These are phyloP conservation scores for Globisporangium takayamanum DNA, from an alignment of 352 stramenopile species.

Conservation along the genomic window DNA sequence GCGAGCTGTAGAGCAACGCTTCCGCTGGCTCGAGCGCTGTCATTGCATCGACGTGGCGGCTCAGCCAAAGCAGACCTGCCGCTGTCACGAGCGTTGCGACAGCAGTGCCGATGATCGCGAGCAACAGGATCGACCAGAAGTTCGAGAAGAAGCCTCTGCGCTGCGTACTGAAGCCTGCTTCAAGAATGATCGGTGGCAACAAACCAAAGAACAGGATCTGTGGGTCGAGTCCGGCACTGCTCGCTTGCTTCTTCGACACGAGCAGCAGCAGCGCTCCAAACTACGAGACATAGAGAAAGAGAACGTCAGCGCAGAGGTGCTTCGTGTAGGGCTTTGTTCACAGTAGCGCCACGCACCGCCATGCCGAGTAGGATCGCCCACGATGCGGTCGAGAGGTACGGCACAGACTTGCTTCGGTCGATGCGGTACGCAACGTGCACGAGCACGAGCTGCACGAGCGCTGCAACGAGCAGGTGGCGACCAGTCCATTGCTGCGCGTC, in stretches of 20 bases:
- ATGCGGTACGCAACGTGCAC: slow-evolving; percentile 56
- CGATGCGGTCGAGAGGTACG: slow-evolving; percentile 37
- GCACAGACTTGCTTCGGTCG: slow-evolving; percentile 25
- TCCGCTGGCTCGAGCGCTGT: slow-evolving; percentile 32
- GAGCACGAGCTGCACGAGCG: slow-evolving; percentile 38
- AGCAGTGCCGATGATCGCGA: slow-evolving; percentile 45
- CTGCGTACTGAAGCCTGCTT: slow-evolving; percentile 57
- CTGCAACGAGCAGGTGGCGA: slow-evolving; percentile 36
- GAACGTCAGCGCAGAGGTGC: not conserved
- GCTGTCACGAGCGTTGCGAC: slow-evolving; percentile 46
- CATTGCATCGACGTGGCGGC: slow-evolving; percentile 60
- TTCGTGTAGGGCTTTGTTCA: not conserved
- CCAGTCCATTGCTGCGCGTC: slow-evolving; percentile 31
- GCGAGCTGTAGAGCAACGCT: no score
- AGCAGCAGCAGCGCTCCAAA: no score
- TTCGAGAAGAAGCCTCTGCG: slow-evolving; percentile 53
- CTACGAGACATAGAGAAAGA: no score
- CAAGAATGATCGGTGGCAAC: slow-evolving; percentile 57
- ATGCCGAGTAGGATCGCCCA: slow-evolving; percentile 57
- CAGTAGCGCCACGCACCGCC: slow-evolving; percentile 16
- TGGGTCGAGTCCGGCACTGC: slow-evolving; percentile 33
- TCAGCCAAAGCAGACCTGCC: slow-evolving; percentile 35
- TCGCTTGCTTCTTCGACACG: slow-evolving; percentile 9
- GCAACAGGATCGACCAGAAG: slow-evolving; percentile 30
- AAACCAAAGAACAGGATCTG: slow-evolving; percentile 54